Conservation (phyloP, 208 protist species). For the Wallacemonas sp. region DNA sequence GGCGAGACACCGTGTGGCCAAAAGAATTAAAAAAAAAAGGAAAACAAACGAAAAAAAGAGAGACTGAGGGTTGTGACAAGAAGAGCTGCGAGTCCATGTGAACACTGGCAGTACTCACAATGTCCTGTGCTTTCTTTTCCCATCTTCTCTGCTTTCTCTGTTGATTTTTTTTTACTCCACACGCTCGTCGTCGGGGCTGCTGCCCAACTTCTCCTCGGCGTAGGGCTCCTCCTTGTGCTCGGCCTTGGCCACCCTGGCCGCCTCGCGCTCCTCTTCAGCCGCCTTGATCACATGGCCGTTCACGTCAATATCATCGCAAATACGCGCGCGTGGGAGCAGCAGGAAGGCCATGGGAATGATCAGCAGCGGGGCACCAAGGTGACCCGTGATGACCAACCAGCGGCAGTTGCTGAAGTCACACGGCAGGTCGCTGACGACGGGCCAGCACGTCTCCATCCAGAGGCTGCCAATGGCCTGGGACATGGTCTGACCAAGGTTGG, state of each 20-base stretch:
- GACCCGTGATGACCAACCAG: conserved; percentile 61
- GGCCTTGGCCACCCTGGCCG: background rate
- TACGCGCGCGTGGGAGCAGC: conserved; percentile 53
- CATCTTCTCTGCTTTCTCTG: too few species aligned
- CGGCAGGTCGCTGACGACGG: conserved; percentile 37
- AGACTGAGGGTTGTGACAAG: too few species aligned
- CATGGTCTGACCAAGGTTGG: conserved; percentile 62
- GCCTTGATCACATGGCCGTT: conserved; percentile 28
- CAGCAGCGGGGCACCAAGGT: conserved; percentile 59
- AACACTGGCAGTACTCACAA: too few species aligned
- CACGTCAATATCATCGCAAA: conserved; percentile 48
- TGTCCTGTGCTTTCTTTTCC: too few species aligned
- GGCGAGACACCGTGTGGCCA: too few species aligned
- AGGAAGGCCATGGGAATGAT: conserved; percentile 64
- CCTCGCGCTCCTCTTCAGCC: conserved; percentile 8
- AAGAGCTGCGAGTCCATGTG: too few species aligned
- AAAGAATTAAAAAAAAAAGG: background rate
- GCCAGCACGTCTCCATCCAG: conserved; percentile 49
- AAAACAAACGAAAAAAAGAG: background rate
- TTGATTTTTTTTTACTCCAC: background rate
- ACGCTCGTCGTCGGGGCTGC: conserved; percentile 9
- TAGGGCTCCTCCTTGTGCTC: conserved; percentile 5
- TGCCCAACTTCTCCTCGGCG: conserved; percentile 12
- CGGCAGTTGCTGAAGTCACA: conserved; percentile 74
- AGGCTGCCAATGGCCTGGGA: conserved; percentile 46